phyloP scores from a whole-genome alignment of 345 rosid species.

The Capsella bursapastoris region DNA sequence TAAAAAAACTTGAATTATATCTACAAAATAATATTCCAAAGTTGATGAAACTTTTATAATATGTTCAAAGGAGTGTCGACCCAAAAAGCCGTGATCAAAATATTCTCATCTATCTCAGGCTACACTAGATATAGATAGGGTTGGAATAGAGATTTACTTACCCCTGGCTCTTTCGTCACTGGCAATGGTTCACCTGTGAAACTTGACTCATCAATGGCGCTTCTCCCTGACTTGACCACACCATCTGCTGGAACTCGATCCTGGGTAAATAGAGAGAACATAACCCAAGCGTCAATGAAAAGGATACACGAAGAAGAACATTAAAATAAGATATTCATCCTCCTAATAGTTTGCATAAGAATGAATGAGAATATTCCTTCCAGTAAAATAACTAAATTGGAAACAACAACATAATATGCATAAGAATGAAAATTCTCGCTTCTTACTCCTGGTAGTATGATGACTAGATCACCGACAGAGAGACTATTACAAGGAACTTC shows the following conservation, averaged over 20 bases:
- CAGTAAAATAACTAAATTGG: constrained; percentile 21
- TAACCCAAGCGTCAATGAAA: constrained; percentile 17
- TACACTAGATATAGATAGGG: constrained; percentile 18
- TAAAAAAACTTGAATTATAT: constrained; percentile 26
- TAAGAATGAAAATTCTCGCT: constrained; percentile 39
- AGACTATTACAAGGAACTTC: constrained; percentile 89
- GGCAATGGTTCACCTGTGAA: constrained; percentile 99
- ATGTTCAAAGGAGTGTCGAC: constrained; percentile 9
- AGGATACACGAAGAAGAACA: constrained; percentile 7
- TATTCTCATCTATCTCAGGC: constrained; percentile 16
- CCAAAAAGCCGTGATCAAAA: background rate
- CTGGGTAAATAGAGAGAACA: constrained; percentile 49
- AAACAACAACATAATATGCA: constrained; percentile 25
- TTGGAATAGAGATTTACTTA: constrained; percentile 51
- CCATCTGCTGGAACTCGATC: constrained; percentile 97
- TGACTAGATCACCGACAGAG: constrained; percentile 85
- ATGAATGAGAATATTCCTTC: background rate
- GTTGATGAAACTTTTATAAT: constrained; percentile 3
- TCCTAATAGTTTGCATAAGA: constrained; percentile 6
- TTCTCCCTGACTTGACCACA: constrained; percentile 90
- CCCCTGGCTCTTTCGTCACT: constrained; percentile 88
- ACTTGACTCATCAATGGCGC: constrained; percentile 91
- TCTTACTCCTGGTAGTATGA: constrained; percentile 94
- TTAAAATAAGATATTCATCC: background rate
- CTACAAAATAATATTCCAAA: background rate